A percentile compares a stretch with the other conserved stretches of the same genome.
phyloP scores from a whole-genome alignment of 305 asterid species.

The Solanum hybrid region DNA sequence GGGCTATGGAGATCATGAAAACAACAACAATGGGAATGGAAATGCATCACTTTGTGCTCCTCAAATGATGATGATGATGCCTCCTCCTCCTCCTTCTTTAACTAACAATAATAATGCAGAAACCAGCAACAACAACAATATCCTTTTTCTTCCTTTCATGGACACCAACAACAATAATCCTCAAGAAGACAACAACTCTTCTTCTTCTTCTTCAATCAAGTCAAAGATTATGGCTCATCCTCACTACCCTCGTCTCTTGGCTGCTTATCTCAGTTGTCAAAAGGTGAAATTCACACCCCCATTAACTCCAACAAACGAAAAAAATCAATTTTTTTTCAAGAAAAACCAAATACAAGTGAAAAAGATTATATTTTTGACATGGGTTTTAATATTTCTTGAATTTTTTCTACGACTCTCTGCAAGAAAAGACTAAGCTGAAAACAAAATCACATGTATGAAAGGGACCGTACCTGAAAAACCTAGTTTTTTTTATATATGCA shows the following conservation, averaged over 20 bases:
- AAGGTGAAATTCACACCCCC: slow-evolving; percentile 30
- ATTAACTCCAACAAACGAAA: not conserved
- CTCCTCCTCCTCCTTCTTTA: slow-evolving; percentile 19
- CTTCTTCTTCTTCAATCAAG: slow-evolving; percentile 24
- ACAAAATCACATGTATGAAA: not conserved
- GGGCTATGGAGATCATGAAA: slow-evolving; percentile 55
- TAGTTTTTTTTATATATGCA: slow-evolving; percentile 12
- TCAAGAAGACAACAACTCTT: not conserved
- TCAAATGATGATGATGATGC: slow-evolving; percentile 45
- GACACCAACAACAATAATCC: slow-evolving; percentile 18
- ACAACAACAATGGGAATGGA: slow-evolving; percentile 5
- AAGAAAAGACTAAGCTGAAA: not conserved
- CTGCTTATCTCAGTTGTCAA: slow-evolving; percentile 77
- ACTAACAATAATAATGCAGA: slow-evolving; percentile 1
- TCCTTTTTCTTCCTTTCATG: slow-evolving; percentile 51
- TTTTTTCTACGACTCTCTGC: not conserved
- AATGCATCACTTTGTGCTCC: slow-evolving; percentile 41
- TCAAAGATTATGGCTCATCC: slow-evolving; percentile 94
- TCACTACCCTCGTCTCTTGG: slow-evolving; percentile 72
- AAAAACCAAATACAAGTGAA: not conserved
- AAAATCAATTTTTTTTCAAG: not conserved
- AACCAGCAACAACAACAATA: slow-evolving; percentile 15
- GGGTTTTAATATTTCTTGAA: not conserved
- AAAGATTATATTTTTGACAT: not conserved
- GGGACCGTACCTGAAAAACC: slow-evolving; percentile 3